phyloP scores from a whole-genome alignment of 1,139 yeast genomes.

The Meyerozyma sp. region DNA sequence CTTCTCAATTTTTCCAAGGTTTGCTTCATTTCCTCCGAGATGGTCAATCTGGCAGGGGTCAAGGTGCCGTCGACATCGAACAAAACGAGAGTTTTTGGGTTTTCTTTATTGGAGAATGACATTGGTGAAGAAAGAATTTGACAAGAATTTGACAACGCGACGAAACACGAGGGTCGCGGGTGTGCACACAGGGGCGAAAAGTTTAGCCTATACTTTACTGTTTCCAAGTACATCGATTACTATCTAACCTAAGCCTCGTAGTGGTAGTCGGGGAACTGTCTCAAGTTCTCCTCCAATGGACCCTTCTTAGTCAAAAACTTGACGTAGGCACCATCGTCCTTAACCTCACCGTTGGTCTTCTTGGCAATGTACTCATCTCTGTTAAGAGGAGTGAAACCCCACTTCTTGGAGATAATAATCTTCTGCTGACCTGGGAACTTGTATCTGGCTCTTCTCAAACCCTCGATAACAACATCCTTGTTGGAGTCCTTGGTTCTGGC shows the following conservation, averaged over 20 bases:
- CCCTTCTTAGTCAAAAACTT: conserved; percentile 98
- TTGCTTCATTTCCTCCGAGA: conserved; percentile 76
- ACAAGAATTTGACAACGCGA: not conserved
- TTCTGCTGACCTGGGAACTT: conserved; percentile 99
- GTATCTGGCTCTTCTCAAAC: conserved; percentile 99
- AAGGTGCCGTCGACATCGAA: conserved; percentile 98
- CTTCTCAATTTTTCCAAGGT: conserved; percentile 71
- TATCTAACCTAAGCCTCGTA: conserved; percentile 34
- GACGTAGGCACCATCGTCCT: conserved; percentile 99
- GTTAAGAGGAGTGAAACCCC: conserved; percentile 99
- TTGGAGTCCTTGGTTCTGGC: conserved; percentile 97
- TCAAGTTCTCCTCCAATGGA: conserved; percentile 85
- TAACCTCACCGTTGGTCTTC: conserved; percentile 96
- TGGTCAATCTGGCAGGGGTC: conserved; percentile 88
- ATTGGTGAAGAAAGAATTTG: conserved; percentile 15
- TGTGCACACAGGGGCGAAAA: not conserved
- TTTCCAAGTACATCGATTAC: conserved; percentile 3
- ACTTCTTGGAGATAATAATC: conserved; percentile 97
- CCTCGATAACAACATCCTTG: conserved; percentile 97
- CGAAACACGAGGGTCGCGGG: not conserved
- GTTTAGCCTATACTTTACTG: too few species aligned
- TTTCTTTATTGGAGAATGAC: conserved; percentile 51
- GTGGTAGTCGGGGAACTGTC: conserved; percentile 91
- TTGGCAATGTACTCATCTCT: conserved; percentile 93
- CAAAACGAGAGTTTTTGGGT: conserved; percentile 63